Base-by-base conservation (phyloP, 805 yeast species). In the Cyberlindnera sargentensis region DNA sequence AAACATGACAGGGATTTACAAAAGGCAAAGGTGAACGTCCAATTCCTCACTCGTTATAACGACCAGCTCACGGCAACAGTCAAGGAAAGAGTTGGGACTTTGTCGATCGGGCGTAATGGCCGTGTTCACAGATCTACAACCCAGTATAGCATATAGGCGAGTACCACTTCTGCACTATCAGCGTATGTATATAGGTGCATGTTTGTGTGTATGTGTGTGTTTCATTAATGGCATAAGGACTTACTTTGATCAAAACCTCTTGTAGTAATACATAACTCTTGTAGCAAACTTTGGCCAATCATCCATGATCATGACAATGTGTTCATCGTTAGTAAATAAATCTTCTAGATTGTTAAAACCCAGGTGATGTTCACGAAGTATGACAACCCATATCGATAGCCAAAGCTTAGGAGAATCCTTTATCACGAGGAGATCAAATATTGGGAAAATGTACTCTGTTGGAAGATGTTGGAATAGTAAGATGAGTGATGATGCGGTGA, bases 321-420 rank as follows among this genome's bases (percentile, higher is more conserved):
- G 41, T 9, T 39, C 43, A 3, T 41, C 34, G 15, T 30, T 34
- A 2, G 31, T 33, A 27, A 44, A 37, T 33, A 69, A 48, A 8
- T 57, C 54, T 20, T 56, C 55, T 42, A 68, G 49, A 43, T 62
- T 64, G 37, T 57, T 59, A 47, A 67, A 76, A 2, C 81, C 81
- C 57, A 70, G 74, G 56, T 76, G 80, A 53, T 73, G 70, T 47
- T 75, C 71, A 36, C 70, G 58, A 28, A 75, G 51, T 4, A 75
- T 59, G 25, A 70, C 67, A 31, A 72, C 42, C 5, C 67, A 49
- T 20, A 72, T 54, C 0, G 78, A 62, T 27, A 66, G 58, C 23
- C 70, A 48, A 3, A 68, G 52, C 49, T 69, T 72, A 53, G 73
- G 70, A 44, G 68, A 54, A 7, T 41, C 37, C 32, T 49, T 41